Evolutionary conservation across 129 eudicot genomes (phyloP).

Genomic region (Chrysanthemum seticuspe): DNA sequence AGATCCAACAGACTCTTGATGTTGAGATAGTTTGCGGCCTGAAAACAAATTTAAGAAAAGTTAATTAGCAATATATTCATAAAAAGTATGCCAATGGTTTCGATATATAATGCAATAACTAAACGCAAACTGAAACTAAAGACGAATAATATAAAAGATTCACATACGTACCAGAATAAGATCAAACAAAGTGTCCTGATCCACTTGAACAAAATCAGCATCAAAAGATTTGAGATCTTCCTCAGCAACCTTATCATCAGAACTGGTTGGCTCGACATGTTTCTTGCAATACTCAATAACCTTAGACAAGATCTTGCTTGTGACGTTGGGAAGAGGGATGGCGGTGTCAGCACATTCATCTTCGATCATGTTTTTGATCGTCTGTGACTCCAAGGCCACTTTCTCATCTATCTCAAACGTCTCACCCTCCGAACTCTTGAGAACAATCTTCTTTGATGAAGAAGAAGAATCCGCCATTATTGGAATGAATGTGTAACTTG

Average conservation of each 20-base stretch:
- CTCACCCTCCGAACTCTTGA: conserved; percentile 4
- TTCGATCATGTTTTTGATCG: neutral
- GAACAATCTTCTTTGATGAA: neutral
- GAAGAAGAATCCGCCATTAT: no score
- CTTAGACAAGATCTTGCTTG: neutral
- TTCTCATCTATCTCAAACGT: conserved; percentile 2
- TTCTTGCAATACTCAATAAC: conserved; percentile 11
- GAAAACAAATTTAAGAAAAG: no score
- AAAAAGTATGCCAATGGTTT: no score
- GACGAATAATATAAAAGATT: no score
- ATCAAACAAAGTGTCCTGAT: conserved; percentile 52
- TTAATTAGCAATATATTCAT: no score
- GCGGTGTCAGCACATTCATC: neutral
- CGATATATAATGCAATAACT: no score
- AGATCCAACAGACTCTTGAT: no score
- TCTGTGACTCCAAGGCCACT: neutral
- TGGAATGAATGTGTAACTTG: no score
- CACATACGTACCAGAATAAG: conserved; percentile 44
- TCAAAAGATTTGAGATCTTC: conserved; percentile 41
- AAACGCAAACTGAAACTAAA: no score
- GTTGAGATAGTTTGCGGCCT: no score
- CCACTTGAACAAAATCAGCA: no score
- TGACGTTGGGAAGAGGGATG: conserved; percentile 9
- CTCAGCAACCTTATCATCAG: neutral
- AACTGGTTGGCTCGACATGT: neutral